Base-by-base conservation (phyloP, 1,284 basidiomycete genomes). In the Leccinum solheimii region DNA sequence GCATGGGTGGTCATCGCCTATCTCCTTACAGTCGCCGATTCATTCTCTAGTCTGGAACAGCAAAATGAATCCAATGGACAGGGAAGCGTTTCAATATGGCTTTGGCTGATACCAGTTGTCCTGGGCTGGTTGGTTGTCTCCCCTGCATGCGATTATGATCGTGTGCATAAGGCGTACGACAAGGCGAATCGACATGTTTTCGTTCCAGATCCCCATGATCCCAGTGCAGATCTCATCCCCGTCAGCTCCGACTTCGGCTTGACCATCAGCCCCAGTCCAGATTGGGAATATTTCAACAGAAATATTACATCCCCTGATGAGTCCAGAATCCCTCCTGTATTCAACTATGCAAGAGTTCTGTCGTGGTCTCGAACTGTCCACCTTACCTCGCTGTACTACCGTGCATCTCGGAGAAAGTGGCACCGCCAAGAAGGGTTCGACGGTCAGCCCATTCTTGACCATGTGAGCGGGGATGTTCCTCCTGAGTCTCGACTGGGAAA, bases 41-140 rank as follows among this genome's bases (percentile, higher is more conserved):
- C 78, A 4, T 76, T 81, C 53, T 69, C 70, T 3, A 67, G 68
- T 27, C 58, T 75, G 6, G 43, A 16, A 14, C 2, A 8, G 49
- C 54, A 1, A 32, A 55, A 4, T 38, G 65, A 23, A 59, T 78
- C 14, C 2, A 74, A 67, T 23, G 79, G 78, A 2, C 70, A 79
- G 51, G 76, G 71, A 8, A 75, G 77, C 7, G 77, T 75, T 1
- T 76, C 75, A 0, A 64, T 72, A 7, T 81, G 75, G 75, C 66
- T 81, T 9, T 81, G 79, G 78, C 63, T 81, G 8, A 56, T 81
- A 13, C 75, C 79, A 0, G 67, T 81, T 14, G 79, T 83, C 30
- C 61, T 77, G 2, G 72, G 73, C 14, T 80, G 80, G 78, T 63
- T 81, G n/a, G 69, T 76, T 57, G 67, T 80, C 21, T 78, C 76